Evolutionary conservation across 192 early-diverging fungal species (phyloP), one percentile per base, ranked within the genome.

Genomic region (Kappamyces sp.): DNA sequence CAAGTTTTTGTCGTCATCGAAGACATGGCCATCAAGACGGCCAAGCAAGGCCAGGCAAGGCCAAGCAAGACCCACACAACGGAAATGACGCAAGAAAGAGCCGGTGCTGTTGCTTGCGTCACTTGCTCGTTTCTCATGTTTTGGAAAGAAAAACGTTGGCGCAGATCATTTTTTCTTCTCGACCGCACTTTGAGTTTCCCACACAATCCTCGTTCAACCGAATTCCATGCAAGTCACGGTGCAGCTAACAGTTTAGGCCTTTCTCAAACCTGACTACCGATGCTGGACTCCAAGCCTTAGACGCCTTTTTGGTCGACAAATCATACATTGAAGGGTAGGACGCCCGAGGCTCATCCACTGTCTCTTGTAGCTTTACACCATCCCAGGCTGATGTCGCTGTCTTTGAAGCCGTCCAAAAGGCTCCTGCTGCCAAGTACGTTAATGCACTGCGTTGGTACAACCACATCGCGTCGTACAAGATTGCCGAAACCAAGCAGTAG

Each of bases 401-500:
- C 70, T 94, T 90, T 74, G 82, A 88, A 62, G 80, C 82, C 34
- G 66, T 93, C 55, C 61, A 79, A 43, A 80, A 72, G 49, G 88
- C 83, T 57, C 90, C 91, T 63, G 77, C 84, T 49, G 82, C 84
- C 62, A 75, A 78, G 57, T 91, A 80, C 77, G 91, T 91, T 59
- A 88, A 97, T 71, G 84, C 86, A 59, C 84, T 88, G 63, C 87
- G 94, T 76, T 97, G 94, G 94, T 94, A 92, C 85, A 85, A 84
- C 71, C 91, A 97, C 85, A 89, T 97, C 64, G 75, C 77, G 43
- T 63, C 34, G 31, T 15, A 46, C 14, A 52, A 43, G n/a, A 39
- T 35, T 7, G 35, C 51, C 41, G 42, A 12, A 30, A 33, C 37
- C 54, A 36, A 45, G 33, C 35, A 11, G 11, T 11, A 5, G 7